phyloP scores from a whole-genome alignment of 1,284 basidiomycete genomes.

The Coniophora puteana region DNA sequence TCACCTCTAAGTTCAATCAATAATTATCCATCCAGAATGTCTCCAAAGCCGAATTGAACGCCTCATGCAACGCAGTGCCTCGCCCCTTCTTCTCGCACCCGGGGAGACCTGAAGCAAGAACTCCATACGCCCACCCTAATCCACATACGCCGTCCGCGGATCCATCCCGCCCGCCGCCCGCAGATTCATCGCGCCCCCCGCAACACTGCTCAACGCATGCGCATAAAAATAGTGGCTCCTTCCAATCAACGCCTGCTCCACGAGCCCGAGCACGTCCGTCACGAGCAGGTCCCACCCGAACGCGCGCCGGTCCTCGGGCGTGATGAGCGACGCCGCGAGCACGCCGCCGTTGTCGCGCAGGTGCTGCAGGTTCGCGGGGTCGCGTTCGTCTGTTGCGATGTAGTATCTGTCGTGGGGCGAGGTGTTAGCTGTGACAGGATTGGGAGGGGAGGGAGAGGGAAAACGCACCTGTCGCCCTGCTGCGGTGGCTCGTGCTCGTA shows the following conservation, averaged over 20 bases:
- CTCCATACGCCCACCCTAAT: no score
- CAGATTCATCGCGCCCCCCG: conserved; percentile 39
- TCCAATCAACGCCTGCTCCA: conserved; percentile 40
- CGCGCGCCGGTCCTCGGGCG: conserved; percentile 33
- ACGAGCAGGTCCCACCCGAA: conserved; percentile 42
- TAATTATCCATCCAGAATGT: no score
- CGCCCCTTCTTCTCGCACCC: no score
- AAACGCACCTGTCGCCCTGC: conserved; percentile 20
- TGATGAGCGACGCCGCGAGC: conserved; percentile 39
- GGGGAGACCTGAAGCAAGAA: no score
- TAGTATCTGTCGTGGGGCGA: conserved; percentile 32
- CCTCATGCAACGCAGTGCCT: no score
- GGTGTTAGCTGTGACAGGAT: no score
- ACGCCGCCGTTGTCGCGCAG: conserved; percentile 34
- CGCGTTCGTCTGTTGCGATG: conserved; percentile 45
- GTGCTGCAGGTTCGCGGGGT: conserved; percentile 28
- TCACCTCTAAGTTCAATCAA: no score
- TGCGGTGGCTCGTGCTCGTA: conserved; percentile 22
- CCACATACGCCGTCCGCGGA: conserved; percentile 35
- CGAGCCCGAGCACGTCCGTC: conserved; percentile 40
- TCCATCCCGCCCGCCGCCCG: conserved; percentile 36
- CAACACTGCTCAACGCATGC: conserved; percentile 38
- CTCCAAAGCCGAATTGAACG: no score
- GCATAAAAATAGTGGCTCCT: conserved; percentile 41
- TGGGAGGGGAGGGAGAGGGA: background rate